Evolutionary conservation across 176 grass and related monocot species (phyloP).

Genomic region (Musa beccarii): DNA sequence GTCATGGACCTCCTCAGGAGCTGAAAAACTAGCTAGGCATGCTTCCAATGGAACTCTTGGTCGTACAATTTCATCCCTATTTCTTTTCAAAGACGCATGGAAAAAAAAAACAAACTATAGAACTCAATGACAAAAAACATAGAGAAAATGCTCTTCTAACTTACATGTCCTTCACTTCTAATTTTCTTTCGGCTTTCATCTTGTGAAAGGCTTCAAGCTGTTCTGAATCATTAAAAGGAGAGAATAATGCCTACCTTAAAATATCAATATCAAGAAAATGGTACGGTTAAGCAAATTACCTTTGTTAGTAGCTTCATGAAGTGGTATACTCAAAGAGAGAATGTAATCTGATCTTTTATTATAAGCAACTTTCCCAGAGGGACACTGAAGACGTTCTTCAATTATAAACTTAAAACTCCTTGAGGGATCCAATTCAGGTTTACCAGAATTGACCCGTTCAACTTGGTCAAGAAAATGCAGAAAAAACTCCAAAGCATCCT

Average conservation of each 20-base stretch:
- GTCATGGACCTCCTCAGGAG: conserved; percentile 68
- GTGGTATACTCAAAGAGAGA: conserved; percentile 84
- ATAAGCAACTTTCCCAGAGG: conserved; percentile 95
- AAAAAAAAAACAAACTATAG: not conserved
- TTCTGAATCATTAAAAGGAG: conserved; percentile 28
- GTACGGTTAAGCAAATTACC: conserved; percentile 28
- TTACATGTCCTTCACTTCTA: conserved; percentile 87
- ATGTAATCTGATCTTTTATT: conserved; percentile 69
- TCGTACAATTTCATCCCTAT: conserved; percentile 71
- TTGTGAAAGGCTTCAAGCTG: conserved; percentile 74
- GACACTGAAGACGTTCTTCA: conserved; percentile 83
- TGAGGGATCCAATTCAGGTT: conserved; percentile 55
- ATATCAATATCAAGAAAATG: conserved; percentile 7
- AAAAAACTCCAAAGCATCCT: conserved; percentile 93
- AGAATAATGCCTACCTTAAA: not conserved
- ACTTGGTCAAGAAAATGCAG: conserved; percentile 83
- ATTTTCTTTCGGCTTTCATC: conserved; percentile 57
- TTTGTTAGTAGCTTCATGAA: conserved; percentile 85
- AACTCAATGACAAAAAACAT: not conserved
- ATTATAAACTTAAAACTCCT: conserved; percentile 82
- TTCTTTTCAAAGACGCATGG: conserved; percentile 31
- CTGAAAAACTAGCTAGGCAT: conserved; percentile 77
- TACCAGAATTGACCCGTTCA: conserved; percentile 67
- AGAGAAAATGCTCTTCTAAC: not conserved
- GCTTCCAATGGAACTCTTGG: conserved; percentile 88